Percentiles rank a stretch among this genome's conserved stretches.
These are phyloP conservation scores for Monilinia polystroma DNA, from an alignment of 2,329 filamentous ascomycete genomes.

Conservation along the genomic window DNA sequence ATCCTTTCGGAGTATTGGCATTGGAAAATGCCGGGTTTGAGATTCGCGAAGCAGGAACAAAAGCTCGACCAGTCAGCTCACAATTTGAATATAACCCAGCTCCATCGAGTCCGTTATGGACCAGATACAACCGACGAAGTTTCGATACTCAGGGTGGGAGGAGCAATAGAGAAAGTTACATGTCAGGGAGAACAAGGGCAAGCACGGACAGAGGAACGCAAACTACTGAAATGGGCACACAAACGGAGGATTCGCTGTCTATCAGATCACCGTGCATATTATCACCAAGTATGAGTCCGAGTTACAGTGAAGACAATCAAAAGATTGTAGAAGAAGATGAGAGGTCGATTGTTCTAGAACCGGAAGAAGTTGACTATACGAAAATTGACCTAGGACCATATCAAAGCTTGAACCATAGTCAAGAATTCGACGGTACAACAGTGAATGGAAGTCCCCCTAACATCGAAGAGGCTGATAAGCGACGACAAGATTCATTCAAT, in stretches of 20 bases:
- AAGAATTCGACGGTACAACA: slow-evolving; percentile 38
- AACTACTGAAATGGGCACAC: slow-evolving; percentile 65
- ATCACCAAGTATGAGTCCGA: slow-evolving; percentile 50
- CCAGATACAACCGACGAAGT: slow-evolving; percentile 60
- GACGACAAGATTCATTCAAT: slow-evolving; percentile 40
- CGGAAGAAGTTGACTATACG: slow-evolving; percentile 58
- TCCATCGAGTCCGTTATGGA: slow-evolving; percentile 70
- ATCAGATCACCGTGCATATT: slow-evolving; percentile 46
- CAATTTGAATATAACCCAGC: slow-evolving; percentile 80
- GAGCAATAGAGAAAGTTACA: slow-evolving; percentile 72
- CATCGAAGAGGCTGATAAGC: slow-evolving; percentile 31
- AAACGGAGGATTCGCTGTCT: slow-evolving; percentile 50
- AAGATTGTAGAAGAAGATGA: slow-evolving; percentile 37
- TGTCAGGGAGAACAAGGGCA: slow-evolving; percentile 55
- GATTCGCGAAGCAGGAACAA: slow-evolving; percentile 84
- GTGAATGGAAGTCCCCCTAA: slow-evolving; percentile 41
- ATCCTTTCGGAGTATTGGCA: slow-evolving; percentile 87
- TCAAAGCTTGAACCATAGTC: slow-evolving; percentile 33
- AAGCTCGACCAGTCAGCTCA: slow-evolving; percentile 69
- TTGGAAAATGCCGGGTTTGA: slow-evolving; percentile 88
- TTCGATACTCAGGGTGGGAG: slow-evolving; percentile 61
- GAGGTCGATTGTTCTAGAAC: slow-evolving; percentile 46
- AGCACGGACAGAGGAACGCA: slow-evolving; percentile 63
- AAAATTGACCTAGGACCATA: slow-evolving; percentile 54
- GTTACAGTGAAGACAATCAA: slow-evolving; percentile 46